Conservation (phyloP, 1,139 yeast genomes). For the Geotrichum candidum region DNA sequence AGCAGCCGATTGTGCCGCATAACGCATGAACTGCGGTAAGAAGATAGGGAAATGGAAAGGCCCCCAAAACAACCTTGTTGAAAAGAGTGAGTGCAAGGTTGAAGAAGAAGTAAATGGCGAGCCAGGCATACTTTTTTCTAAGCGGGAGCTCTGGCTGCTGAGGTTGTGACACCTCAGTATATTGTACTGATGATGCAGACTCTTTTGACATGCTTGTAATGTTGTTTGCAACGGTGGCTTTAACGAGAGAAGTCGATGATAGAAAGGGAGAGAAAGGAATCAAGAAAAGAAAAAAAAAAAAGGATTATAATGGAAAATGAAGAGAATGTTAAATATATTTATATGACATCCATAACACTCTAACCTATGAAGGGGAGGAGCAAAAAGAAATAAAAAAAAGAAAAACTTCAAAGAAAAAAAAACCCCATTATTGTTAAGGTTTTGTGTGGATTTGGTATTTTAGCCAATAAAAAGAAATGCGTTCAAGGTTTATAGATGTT, state of each 20-base stretch:
- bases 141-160: slow-evolving; percentile 6
- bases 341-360: neutral
- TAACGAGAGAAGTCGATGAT: neutral
- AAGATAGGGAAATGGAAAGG: slow-evolving; percentile 29
- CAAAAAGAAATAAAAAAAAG: neutral
- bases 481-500: neutral
- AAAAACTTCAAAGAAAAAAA: neutral
- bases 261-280: neutral
- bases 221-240: neutral
- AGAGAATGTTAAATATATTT: neutral
- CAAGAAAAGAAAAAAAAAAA: neutral
- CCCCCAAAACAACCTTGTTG: slow-evolving; percentile 29
- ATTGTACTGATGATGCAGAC: neutral
- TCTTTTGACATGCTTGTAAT: slow-evolving; percentile 4
- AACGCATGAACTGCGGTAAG: slow-evolving; percentile 27
- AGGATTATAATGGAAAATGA: neutral
- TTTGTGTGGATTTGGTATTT: neutral
- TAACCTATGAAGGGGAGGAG: neutral
- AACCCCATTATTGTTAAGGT: neutral
- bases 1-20: slow-evolving; percentile 27
- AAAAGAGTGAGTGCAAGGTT: slow-evolving; percentile 28
- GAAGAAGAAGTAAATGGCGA: slow-evolving; percentile 27
- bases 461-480: neutral
- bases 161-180: neutral
- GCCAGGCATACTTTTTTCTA: slow-evolving; percentile 19